Percentiles rank a stretch among this genome's conserved stretches.
phyloP scores from a whole-genome alignment of 768 basidiomycete genomes.

The Heimioporus sp. region DNA sequence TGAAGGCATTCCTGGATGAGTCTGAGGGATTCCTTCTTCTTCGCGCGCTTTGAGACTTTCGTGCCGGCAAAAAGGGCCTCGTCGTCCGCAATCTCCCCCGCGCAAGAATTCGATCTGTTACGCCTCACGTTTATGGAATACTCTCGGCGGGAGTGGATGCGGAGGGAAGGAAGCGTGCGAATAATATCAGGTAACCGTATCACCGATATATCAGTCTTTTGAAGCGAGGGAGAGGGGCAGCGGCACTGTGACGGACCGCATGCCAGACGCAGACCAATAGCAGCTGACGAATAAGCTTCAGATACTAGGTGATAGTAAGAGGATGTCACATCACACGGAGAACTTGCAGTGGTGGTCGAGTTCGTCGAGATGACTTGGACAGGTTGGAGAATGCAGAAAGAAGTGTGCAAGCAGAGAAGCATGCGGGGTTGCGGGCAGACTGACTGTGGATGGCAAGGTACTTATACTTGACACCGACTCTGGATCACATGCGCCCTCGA shows the following conservation, averaged over 20 bases:
- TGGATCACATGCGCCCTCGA: too few species aligned
- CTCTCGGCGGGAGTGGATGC: constrained; percentile 89
- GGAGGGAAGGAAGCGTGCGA: constrained; percentile 62
- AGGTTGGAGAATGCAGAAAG: background rate
- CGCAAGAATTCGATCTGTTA: constrained; percentile 94
- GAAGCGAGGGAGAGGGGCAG: too few species aligned
- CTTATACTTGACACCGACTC: background rate
- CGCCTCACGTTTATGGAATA: constrained; percentile 95
- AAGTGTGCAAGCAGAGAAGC: background rate
- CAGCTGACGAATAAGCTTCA: background rate
- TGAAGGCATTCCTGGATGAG: constrained; percentile 92
- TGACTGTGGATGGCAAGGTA: background rate
- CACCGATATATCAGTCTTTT: too few species aligned
- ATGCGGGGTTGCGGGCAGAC: background rate
- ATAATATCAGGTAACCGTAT: too few species aligned
- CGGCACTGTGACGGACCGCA: background rate
- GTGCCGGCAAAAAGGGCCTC: constrained; percentile 88
- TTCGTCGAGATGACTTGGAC: background rate
- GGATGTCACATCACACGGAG: background rate
- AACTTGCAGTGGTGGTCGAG: background rate
- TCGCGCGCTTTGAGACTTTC: constrained; percentile 85
- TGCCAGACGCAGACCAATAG: background rate
- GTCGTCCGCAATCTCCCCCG: constrained; percentile 92
- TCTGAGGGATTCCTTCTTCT: constrained; percentile 88
- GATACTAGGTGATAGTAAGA: background rate